These are phyloP conservation scores for Apiospora rasikravindrae DNA, from an alignment of 2,329 filamentous ascomycete genomes.

Conservation along the genomic window DNA sequence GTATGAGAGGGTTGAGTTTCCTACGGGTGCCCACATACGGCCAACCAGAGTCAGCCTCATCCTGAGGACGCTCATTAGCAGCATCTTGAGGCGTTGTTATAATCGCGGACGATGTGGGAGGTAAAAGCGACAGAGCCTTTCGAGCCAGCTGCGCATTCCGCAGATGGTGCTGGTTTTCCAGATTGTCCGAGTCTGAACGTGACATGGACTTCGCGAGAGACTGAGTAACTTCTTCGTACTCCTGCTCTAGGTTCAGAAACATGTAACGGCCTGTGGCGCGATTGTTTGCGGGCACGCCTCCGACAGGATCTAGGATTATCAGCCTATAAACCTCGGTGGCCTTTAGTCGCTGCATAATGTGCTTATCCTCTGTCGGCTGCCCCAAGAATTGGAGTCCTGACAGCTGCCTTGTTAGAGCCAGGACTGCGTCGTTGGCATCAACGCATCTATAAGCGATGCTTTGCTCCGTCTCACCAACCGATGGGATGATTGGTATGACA, in stretches of 20 bases:
- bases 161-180: conserved; percentile 48
- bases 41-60: conserved; percentile 60
- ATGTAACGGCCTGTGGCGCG: conserved; percentile 71
- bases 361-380: conserved; percentile 46
- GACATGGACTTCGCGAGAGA: conserved; percentile 53
- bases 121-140: conserved; percentile 74
- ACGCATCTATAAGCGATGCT: conserved; percentile 45
- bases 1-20: conserved; percentile 82
- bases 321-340: conserved; percentile 71
- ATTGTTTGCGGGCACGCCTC: conserved; percentile 77
- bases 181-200: conserved; percentile 31
- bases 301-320: conserved; percentile 85
- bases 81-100: conserved; percentile 88
- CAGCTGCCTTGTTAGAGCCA: conserved; percentile 79
- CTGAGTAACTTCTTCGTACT: conserved; percentile 72
- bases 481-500: conserved; percentile 71
- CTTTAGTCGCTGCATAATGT: conserved; percentile 41
- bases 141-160: conserved; percentile 78
- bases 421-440: conserved; percentile 66
- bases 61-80: conserved; percentile 57
- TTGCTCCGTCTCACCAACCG: conserved; percentile 49
- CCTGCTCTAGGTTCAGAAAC: conserved; percentile 93
- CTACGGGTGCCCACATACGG: conserved; percentile 54
- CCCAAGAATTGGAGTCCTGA: conserved; percentile 64
- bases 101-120: conserved; percentile 82